Evolutionary conservation across 345 rosid genomes (phyloP), one percentile per base, ranked within the genome.

Genomic region (Aquilaria yunnanensis): DNA sequence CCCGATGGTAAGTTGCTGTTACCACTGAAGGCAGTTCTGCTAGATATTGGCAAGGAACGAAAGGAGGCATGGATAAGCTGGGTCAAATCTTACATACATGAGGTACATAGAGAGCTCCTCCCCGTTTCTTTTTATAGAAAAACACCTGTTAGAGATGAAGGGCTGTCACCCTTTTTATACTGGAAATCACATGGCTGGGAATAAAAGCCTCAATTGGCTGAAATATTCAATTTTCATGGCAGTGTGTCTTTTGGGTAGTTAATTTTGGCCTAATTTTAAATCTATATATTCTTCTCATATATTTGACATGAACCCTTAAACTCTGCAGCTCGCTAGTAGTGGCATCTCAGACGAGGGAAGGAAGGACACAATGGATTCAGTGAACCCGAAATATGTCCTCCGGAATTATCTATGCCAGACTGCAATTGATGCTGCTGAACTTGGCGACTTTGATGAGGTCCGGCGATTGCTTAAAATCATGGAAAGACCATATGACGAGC

Each of bases 21-120:
- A 57, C 95, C 97, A 31, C 70, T 90, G 76, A 88, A 88, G 74
- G 86, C 97, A 68, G 96, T 78, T 67, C 79, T 94, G 16, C 77
- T 94, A 57, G 99, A 94, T 80, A 94, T 94, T 12, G 99, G 96
- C 62, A 78, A 88, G 80, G 99, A 90, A 75, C 89, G 99, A 37
- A 90, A 82, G 77, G 99, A 83, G 79, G 89, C 96, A 29, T 94
- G 99, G 99, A 81, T 70, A 68, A 75, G 72, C 72, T 94, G 97
- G 99, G 88, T 90, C 70, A 79, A 75, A 74, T 67, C 81, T 67
- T 94, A 94, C 69, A 78, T 85, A 63, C 85, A 88, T 9, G 99
- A 94, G 97, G 97, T 94, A 88, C 14, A 32, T 10, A 45, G 32
- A 45, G 14, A 1, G 55, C 1, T 14, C 8, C 43, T 6, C 32